Base-by-base conservation (phyloP, 202 grass and related monocot genomes). In the Zizania palustris region DNA sequence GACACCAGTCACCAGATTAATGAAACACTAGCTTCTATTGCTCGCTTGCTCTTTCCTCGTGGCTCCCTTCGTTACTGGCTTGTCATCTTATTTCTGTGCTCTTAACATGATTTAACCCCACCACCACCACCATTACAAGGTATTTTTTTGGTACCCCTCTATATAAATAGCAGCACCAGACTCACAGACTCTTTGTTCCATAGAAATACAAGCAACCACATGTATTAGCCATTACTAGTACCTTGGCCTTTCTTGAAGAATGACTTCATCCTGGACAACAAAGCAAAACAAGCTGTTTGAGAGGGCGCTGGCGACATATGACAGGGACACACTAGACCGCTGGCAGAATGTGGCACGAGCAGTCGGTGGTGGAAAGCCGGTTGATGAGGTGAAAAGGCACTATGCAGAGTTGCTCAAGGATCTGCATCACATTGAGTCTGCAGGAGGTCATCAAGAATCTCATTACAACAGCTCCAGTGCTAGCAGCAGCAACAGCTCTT, bases 331-430 rank as follows among this genome's bases (percentile, higher is more conserved):
- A 4, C 85, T 85, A 36, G 85, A 94, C 60, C 70, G 80, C 69
- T 94, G 88, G 88, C 86, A 89, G 67, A 94, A 94, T 6, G 74
- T 94, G 73, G 88, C 92, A 28, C 76, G 51, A 15, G 80, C 84
- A 16, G 88, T 94, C 49, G 88, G 92, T 10, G 53, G 57, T 63
- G 91, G 88, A 14, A 94, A 89, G 63, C 69, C 92, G 1, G 83
- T 48, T 1, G 85, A 87, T 11, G 92, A 91, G 0, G 83, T 94
- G 85, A 82, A 89, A 86, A 82, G 64, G 76, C 88, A 94, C 69
- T 89, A 82, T 51, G 58, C 64, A 35, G 22, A 75, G 38, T 59
- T 94, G n/a, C 5, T 61, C 16, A 78, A 44, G 59, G 92, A 94
- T 22, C 7, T 94, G 41, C 3, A 69, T 9, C 43, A 20, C 42